A percentile compares a stretch with the other conserved stretches of the same genome.
These are phyloP conservation scores for Trametes meyenii DNA, from an alignment of 768 basidiomycete species.

Conservation along the genomic window DNA sequence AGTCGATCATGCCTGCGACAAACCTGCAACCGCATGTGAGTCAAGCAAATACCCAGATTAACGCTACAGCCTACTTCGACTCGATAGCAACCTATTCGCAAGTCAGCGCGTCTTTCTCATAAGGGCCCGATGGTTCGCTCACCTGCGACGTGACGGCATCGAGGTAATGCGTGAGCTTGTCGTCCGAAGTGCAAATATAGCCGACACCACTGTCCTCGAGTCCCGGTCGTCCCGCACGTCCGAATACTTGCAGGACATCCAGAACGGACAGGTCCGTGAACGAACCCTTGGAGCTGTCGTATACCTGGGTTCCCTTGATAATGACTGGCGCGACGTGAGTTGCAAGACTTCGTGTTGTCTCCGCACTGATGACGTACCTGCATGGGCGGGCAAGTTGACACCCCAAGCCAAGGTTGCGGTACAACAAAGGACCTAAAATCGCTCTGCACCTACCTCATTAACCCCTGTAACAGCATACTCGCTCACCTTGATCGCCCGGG, in stretches of 20 bases:
- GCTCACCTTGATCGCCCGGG: slow-evolving; percentile 84
- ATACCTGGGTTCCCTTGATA: slow-evolving; percentile 97
- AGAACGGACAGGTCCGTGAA: slow-evolving; percentile 93
- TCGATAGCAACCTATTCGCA: slow-evolving; percentile 83
- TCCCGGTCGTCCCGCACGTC: slow-evolving; percentile 89
- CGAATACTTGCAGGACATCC: slow-evolving; percentile 97
- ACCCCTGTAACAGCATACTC: background rate
- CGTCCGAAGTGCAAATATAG: slow-evolving; percentile 93
- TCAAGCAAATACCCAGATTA: background rate
- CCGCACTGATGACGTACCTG: slow-evolving; percentile 53
- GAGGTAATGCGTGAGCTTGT: slow-evolving; percentile 90
- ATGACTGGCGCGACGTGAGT: slow-evolving; percentile 54
- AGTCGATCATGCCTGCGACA: slow-evolving; percentile 80
- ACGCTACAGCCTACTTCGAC: slow-evolving; percentile 68
- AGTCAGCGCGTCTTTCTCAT: background rate
- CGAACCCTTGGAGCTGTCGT: slow-evolving; percentile 86
- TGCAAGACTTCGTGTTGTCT: background rate
- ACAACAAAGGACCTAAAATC: slow-evolving; percentile 86
- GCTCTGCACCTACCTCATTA: background rate
- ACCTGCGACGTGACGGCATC: slow-evolving; percentile 88
- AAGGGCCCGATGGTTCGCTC: slow-evolving; percentile 24
- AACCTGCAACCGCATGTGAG: slow-evolving; percentile 48
- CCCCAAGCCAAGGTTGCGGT: slow-evolving; percentile 99
- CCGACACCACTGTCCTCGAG: slow-evolving; percentile 93
- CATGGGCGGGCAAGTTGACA: slow-evolving; percentile 97